Evolutionary conservation across 495 filamentous ascomycete species (phyloP).

Genomic region (Xylaria castorea): DNA sequence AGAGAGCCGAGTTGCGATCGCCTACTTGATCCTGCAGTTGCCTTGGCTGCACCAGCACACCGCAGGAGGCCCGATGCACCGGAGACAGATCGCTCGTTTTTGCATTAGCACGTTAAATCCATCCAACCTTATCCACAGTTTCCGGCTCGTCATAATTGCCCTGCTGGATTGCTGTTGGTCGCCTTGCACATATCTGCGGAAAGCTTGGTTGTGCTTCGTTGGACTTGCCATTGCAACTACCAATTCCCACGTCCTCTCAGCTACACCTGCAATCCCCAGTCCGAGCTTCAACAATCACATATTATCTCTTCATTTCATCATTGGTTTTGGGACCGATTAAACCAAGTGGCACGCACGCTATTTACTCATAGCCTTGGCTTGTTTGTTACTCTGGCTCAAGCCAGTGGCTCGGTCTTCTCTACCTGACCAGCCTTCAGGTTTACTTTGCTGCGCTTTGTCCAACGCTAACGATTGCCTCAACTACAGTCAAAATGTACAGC

Average conservation of each 20-base stretch:
- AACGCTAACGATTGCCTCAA: constrained; percentile 29
- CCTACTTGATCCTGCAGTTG: neutral
- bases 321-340: constrained; percentile 23
- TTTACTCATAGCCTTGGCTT: constrained; percentile 21
- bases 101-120: neutral
- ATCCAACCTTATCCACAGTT: neutral
- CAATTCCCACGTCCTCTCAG: neutral
- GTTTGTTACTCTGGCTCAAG: neutral
- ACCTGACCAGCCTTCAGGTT: neutral
- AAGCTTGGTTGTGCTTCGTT: neutral
- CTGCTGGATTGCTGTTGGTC: neutral
- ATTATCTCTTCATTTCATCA: constrained; percentile 24
- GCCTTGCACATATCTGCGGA: neutral
- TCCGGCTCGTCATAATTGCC: neutral
- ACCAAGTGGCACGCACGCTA: constrained; percentile 18
- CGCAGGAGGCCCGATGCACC: constrained; percentile 2
- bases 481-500: constrained; percentile 72
- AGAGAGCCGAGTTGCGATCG: neutral
- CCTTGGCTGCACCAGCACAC: neutral
- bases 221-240: neutral
- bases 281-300: neutral
- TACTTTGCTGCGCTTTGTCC: neutral
- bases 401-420: constrained; percentile 23
- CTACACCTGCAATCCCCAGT: neutral
- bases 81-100: neutral